A percentile compares a stretch with the other conserved stretches of the same genome.
Evolutionary conservation across 2,329 filamentous ascomycete genomes (phyloP).

Genomic region (Fusarium sp.): DNA sequence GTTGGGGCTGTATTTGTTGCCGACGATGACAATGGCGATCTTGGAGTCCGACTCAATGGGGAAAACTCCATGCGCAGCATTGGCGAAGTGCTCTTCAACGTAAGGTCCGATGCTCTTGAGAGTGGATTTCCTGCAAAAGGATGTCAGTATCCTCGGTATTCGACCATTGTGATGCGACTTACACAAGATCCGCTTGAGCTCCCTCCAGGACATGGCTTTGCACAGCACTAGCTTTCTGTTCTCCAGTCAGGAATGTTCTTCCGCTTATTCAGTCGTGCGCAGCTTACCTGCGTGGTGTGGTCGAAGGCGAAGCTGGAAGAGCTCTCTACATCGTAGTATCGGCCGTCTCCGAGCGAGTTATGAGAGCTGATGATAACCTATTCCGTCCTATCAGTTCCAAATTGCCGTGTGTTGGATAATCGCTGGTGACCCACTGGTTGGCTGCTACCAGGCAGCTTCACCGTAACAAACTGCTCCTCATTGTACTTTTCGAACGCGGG

Average conservation of each 20-base stretch:
- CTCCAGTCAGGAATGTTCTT: slow-evolving; percentile 27
- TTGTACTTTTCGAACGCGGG: slow-evolving; percentile 96
- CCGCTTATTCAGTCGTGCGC: neutral
- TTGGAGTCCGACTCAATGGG: slow-evolving; percentile 81
- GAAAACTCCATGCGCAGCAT: slow-evolving; percentile 84
- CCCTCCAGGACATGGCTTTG: slow-evolving; percentile 86
- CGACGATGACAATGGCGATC: slow-evolving; percentile 85
- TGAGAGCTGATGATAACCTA: slow-evolving; percentile 88
- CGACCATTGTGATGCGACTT: slow-evolving; percentile 51
- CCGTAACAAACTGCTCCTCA: slow-evolving; percentile 89
- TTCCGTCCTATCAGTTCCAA: slow-evolving; percentile 19
- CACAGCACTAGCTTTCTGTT: slow-evolving; percentile 81
- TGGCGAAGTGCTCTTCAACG: slow-evolving; percentile 88
- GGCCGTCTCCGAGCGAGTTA: slow-evolving; percentile 82
- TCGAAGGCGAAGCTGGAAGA: slow-evolving; percentile 91
- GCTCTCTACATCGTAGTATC: slow-evolving; percentile 92
- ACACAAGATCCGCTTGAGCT: slow-evolving; percentile 83
- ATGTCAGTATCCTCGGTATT: slow-evolving; percentile 36
- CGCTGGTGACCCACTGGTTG: slow-evolving; percentile 59
- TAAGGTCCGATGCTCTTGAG: slow-evolving; percentile 82
- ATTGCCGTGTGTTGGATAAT: neutral
- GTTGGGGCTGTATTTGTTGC: slow-evolving; percentile 97
- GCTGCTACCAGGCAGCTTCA: slow-evolving; percentile 89
- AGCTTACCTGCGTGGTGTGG: slow-evolving; percentile 78
- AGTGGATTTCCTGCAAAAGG: slow-evolving; percentile 77